Conservation (phyloP, 148 eudicot species). For the Tetragonia tetragonoides region DNA sequence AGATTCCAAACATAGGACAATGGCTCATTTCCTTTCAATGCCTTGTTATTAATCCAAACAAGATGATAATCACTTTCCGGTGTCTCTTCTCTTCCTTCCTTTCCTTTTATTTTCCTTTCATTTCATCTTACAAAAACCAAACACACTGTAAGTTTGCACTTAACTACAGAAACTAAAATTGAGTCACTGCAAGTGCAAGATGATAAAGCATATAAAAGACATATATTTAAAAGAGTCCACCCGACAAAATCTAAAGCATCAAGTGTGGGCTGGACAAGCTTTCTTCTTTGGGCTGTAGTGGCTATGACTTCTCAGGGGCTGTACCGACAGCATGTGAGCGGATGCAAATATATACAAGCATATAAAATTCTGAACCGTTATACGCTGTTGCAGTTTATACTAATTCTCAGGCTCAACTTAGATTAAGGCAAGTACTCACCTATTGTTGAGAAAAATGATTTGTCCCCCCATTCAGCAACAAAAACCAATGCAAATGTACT, state of each 20-base stretch:
- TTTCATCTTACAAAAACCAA: too few relatives aligned
- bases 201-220: neutral
- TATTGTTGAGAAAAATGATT: constrained; percentile 96
- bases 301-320: neutral
- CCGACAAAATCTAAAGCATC: neutral
- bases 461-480: constrained; percentile 99
- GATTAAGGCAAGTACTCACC: constrained; percentile 44
- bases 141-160: neutral
- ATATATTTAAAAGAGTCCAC: neutral
- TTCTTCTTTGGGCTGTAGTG: neutral
- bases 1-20: too few relatives aligned
- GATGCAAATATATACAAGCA: neutral
- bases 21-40: too few relatives aligned
- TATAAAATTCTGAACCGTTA: neutral
- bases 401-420: neutral
- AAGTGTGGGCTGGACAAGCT: neutral
- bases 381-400: neutral
- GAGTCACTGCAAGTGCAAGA: neutral
- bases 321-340: neutral
- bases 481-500: constrained; percentile 87
- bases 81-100: too few relatives aligned
- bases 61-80: too few relatives aligned
- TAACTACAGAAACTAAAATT: neutral
- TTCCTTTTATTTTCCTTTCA: too few relatives aligned
- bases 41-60: too few relatives aligned